Conservation (phyloP, 345 rosid species). For the Arabidopsis thaliana region TAIR10.1 NC_003074.8:1951001-1951500, state of each 20-base stretch:
- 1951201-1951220: constrained; percentile 34
- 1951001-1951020: not conserved
- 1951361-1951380: not conserved
- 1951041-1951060: not conserved
- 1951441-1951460: not conserved
- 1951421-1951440: not conserved
- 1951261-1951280: constrained; percentile 34
- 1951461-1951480: too few species aligned
- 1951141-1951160: not conserved
- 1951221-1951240: constrained; percentile 40
- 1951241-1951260: constrained; percentile 2
- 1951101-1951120: constrained; percentile 20
- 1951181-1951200: constrained; percentile 43
- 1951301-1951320: constrained; percentile 39
- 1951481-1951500: too few species aligned
- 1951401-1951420: not conserved
- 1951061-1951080: not conserved
- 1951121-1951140: constrained; percentile 29
- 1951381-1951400: not conserved
- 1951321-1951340: constrained; percentile 42
- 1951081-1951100: not conserved
- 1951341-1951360: constrained; percentile 40
- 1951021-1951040: not conserved
- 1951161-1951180: constrained; percentile 28
- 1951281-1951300: constrained; percentile 36